phyloP scores from a whole-genome alignment of 2,329 filamentous ascomycete genomes.

The Fusarium beomiforme region DNA sequence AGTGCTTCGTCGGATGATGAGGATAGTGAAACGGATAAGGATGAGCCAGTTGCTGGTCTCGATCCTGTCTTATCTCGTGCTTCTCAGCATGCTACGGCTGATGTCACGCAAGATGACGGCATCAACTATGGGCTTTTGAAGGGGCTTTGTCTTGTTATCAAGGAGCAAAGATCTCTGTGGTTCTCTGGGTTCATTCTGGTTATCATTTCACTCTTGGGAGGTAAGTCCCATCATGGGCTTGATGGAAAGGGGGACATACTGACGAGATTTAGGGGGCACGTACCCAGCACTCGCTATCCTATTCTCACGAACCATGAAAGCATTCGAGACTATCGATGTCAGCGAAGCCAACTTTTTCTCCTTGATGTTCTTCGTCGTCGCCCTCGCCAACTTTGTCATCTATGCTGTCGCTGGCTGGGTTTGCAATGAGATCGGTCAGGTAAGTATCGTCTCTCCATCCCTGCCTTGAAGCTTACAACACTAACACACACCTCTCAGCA shows the following conservation, averaged over 20 bases:
- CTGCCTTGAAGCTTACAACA: no score
- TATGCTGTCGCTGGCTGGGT: constrained; percentile 54
- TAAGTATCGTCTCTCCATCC: constrained; percentile 9
- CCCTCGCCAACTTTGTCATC: constrained; percentile 55
- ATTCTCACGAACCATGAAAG: constrained; percentile 53
- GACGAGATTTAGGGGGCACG: constrained; percentile 44
- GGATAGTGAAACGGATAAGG: constrained; percentile 46
- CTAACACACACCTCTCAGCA: constrained; percentile 26
- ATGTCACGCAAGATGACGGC: constrained; percentile 4
- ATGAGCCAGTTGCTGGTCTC: constrained; percentile 49
- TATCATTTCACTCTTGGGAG: constrained; percentile 43
- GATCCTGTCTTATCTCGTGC: constrained; percentile 33
- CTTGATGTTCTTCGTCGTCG: constrained; percentile 66
- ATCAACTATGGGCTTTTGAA: constrained; percentile 42
- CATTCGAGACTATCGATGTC: constrained; percentile 48
- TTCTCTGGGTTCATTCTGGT: constrained; percentile 28
- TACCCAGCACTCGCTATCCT: constrained; percentile 54
- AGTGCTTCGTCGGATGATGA: constrained; percentile 12
- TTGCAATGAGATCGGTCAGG: constrained; percentile 51
- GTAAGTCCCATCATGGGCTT: constrained; percentile 20
- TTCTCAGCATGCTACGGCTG: constrained; percentile 36
- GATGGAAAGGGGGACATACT: background rate
- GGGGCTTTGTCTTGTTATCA: constrained; percentile 45
- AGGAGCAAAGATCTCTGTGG: constrained; percentile 46
- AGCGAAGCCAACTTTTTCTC: constrained; percentile 61